These are phyloP conservation scores for Waltergamsia citrina DNA, from an alignment of 2,329 filamentous ascomycete genomes.

Conservation along the genomic window DNA sequence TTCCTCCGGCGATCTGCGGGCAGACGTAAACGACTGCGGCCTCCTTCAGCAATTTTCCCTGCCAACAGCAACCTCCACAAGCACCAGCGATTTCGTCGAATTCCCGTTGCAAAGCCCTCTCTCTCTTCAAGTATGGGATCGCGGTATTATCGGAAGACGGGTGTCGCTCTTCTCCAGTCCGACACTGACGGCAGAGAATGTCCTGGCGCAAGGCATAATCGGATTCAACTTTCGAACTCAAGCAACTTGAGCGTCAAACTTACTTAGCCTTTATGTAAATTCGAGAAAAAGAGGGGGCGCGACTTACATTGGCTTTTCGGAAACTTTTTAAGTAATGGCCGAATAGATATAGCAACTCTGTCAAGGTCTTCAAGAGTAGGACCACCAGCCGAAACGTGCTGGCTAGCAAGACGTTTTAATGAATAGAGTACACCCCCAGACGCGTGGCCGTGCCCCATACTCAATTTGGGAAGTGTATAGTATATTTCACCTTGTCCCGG, in stretches of 20 bases:
- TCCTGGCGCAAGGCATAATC: slow-evolving; percentile 39
- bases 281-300: no score
- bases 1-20: slow-evolving; percentile 32
- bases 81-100: slow-evolving; percentile 16
- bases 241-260: background rate
- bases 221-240: slow-evolving; percentile 29
- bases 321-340: no score
- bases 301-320: no score
- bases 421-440: no score
- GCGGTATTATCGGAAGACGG: slow-evolving; percentile 38
- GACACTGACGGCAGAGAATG: slow-evolving; percentile 8
- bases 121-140: slow-evolving; percentile 30
- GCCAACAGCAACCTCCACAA: slow-evolving; percentile 3
- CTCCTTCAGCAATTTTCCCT: slow-evolving; percentile 28
- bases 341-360: no score
- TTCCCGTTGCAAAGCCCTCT: slow-evolving; percentile 25
- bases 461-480: no score
- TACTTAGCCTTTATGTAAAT: no score
- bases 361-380: no score
- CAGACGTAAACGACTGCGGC: slow-evolving; percentile 28
- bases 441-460: no score
- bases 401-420: no score
- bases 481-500: no score
- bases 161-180: slow-evolving; percentile 27
- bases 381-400: no score